Evolutionary conservation across 805 yeast genomes (phyloP).

Genomic region (Candida corydali): DNA sequence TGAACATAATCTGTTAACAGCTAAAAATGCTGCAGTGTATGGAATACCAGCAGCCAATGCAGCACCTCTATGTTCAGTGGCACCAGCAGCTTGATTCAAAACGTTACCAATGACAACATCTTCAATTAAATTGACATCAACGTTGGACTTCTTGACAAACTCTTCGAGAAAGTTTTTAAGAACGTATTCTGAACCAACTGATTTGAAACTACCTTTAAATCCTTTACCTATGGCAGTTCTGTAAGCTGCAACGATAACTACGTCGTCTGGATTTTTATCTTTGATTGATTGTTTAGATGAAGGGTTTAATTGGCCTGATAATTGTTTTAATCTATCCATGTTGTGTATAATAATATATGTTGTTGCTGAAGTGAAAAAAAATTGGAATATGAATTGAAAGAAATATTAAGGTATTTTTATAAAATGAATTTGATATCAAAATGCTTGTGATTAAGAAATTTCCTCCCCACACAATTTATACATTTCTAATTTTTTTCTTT

Average conservation of each 20-base stretch:
- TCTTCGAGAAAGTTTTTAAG: slow-evolving; percentile 61
- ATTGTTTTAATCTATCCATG: slow-evolving; percentile 46
- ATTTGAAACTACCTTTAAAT: slow-evolving; percentile 81
- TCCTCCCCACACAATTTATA: not conserved
- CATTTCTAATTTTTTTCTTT: no score
- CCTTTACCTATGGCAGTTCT: slow-evolving; percentile 89
- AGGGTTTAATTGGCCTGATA: slow-evolving; percentile 41
- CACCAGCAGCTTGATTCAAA: slow-evolving; percentile 89
- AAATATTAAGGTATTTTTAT: no score
- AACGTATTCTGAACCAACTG: slow-evolving; percentile 75
- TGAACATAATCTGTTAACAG: slow-evolving; percentile 92
- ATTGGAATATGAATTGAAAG: no score
- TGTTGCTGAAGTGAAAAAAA: not conserved
- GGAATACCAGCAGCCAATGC: slow-evolving; percentile 89
- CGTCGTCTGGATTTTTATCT: slow-evolving; percentile 76
- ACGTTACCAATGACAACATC: slow-evolving; percentile 92
- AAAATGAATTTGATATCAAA: no score
- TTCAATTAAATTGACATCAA: slow-evolving; percentile 56
- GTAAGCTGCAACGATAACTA: slow-evolving; percentile 85
- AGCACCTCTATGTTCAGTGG: slow-evolving; percentile 92
- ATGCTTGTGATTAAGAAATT: slow-evolving; percentile 4
- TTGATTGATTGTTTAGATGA: slow-evolving; percentile 38
- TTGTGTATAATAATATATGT: no score
- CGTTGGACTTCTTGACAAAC: slow-evolving; percentile 50
- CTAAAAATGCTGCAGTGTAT: slow-evolving; percentile 68